These are phyloP conservation scores for Suhomyces xylopsoci DNA, from an alignment of 805 yeast genomes.

Conservation along the genomic window DNA sequence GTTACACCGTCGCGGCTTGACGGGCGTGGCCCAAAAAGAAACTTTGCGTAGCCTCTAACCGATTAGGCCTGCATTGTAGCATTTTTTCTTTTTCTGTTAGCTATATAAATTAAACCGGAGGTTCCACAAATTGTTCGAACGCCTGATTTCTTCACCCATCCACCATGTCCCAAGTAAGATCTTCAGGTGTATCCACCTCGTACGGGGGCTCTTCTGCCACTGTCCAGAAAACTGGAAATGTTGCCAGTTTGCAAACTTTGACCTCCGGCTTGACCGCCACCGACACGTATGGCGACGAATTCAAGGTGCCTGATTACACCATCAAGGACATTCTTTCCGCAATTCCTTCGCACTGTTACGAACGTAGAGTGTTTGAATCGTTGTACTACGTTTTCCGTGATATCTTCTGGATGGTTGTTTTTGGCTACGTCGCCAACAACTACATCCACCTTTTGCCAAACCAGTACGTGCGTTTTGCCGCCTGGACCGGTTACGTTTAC, in stretches of 20 bases:
- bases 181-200: slow-evolving; percentile 6
- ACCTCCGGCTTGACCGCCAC: slow-evolving; percentile 32
- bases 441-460: slow-evolving; percentile 33
- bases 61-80: not conserved
- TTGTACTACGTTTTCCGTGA: slow-evolving; percentile 54
- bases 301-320: slow-evolving; percentile 60
- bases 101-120: not conserved
- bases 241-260: slow-evolving; percentile 10
- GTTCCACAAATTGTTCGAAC: not conserved
- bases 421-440: slow-evolving; percentile 42
- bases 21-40: not conserved
- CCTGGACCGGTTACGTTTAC: slow-evolving; percentile 41
- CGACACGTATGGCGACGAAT: slow-evolving; percentile 52
- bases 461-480: slow-evolving; percentile 31
- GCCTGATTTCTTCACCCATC: not conserved
- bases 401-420: slow-evolving; percentile 39
- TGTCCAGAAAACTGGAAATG: slow-evolving; percentile 11
- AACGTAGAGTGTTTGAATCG: slow-evolving; percentile 49
- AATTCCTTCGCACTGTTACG: slow-evolving; percentile 60
- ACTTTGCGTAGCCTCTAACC: not conserved
- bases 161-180: slow-evolving; percentile 8
- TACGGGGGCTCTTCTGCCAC: slow-evolving; percentile 5
- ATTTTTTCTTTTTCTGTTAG: not conserved
- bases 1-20: not conserved
- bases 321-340: slow-evolving; percentile 56